Evolutionary conservation across 1,284 basidiomycete genomes (phyloP).

Genomic region (Lentinula novae-zelandiae): DNA sequence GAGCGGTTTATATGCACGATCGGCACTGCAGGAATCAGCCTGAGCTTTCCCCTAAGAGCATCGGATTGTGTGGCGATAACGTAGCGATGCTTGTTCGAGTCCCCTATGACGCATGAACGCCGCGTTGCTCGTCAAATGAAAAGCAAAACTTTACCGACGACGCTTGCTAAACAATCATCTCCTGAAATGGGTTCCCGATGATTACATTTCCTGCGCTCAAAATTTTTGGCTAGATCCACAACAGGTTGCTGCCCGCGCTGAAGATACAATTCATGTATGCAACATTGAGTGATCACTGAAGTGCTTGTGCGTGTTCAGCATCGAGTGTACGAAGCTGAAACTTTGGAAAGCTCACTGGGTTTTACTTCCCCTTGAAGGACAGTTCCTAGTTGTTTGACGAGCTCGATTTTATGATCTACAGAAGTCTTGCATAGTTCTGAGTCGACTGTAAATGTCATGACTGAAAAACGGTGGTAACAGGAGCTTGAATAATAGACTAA

Average conservation of each 20-base stretch:
- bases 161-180: conserved; percentile 79
- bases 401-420: conserved; percentile 66
- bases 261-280: conserved; percentile 86
- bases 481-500: conserved; percentile 30
- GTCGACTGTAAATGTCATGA: conserved; percentile 55
- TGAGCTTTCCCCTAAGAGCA: conserved; percentile 60
- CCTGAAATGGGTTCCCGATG: conserved; percentile 81
- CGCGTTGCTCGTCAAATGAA: conserved; percentile 5
- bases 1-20: conserved; percentile 87
- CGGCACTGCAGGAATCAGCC: conserved; percentile 76
- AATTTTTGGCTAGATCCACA: conserved; percentile 87
- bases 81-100: conserved; percentile 89
- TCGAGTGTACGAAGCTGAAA: conserved; percentile 1
- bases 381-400: conserved; percentile 67
- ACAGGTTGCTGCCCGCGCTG: conserved; percentile 67
- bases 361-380: conserved; percentile 85
- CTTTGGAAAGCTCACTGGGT: conserved; percentile 63
- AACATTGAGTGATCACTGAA: conserved; percentile 96
- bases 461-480: conserved; percentile 8
- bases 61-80: conserved; percentile 80
- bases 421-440: conserved; percentile 80
- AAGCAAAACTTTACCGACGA: conserved; percentile 63
- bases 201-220: conserved; percentile 93
- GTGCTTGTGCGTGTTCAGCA: conserved; percentile 36
- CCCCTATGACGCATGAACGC: conserved; percentile 43